Conservation (phyloP, 768 basidiomycete genomes). For the Chalciporus piperatus region DNA sequence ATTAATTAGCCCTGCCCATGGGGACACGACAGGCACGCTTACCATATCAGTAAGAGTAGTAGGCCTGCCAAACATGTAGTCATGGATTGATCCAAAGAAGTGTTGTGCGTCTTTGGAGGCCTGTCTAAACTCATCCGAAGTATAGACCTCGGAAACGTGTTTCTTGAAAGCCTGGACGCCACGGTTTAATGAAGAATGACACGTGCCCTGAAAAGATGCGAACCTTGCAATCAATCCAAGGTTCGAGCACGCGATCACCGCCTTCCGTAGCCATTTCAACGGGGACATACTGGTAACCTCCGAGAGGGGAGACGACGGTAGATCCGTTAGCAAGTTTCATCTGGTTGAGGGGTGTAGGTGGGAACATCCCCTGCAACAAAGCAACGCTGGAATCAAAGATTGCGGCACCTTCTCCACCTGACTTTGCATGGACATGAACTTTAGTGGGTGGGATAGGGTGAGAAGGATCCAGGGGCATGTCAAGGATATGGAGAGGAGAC, state of each 20-base stretch:
- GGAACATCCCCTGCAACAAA: constrained; percentile 79
- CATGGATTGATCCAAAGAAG: constrained; percentile 63
- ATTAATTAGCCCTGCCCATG: constrained; percentile 11
- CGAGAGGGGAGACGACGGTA: constrained; percentile 68
- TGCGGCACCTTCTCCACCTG: constrained; percentile 74
- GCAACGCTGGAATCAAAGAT: constrained; percentile 85
- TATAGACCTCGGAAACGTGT: constrained; percentile 60
- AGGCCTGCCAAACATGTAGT: constrained; percentile 68
- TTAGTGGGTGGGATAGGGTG: constrained; percentile 62
- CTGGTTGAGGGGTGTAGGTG: constrained; percentile 66
- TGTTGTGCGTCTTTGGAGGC: constrained; percentile 52
- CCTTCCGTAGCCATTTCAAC: constrained; percentile 48
- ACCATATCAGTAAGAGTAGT: constrained; percentile 64
- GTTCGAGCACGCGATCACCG: constrained; percentile 77
- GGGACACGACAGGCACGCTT: constrained; percentile 26
- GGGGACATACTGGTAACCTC: constrained; percentile 85
- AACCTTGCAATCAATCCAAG: constrained; percentile 66
- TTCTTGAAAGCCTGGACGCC: constrained; percentile 55
- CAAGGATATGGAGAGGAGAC: constrained; percentile 65
- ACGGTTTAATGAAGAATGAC: constrained; percentile 13
- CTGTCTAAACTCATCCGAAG: constrained; percentile 61
- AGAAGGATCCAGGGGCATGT: constrained; percentile 56
- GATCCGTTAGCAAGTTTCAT: constrained; percentile 77
- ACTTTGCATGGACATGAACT: constrained; percentile 76
- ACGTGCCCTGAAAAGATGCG: constrained; percentile 38